These are phyloP conservation scores for Polyplosphaeria fusca DNA, from an alignment of 495 filamentous ascomycete genomes.

Conservation along the genomic window DNA sequence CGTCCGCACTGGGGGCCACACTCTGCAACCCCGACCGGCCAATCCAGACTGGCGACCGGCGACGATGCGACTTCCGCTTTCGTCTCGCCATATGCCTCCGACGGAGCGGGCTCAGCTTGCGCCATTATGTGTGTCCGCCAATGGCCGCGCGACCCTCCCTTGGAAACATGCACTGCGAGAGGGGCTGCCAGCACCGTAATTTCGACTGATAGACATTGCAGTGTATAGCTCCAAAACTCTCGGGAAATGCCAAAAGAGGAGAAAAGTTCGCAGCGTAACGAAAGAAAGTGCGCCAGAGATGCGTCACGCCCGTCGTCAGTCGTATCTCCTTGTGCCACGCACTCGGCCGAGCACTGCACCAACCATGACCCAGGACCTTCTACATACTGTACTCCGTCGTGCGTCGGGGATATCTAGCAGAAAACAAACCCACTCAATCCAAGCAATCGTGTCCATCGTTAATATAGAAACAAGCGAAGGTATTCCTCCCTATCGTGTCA, in stretches of 20 bases:
- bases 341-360: not conserved
- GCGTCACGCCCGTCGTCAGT: conserved; percentile 8
- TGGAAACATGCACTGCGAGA: not conserved
- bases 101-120: too few species aligned
- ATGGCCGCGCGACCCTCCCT: too few species aligned
- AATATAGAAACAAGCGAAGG: conserved; percentile 5
- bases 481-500: not conserved
- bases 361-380: not conserved
- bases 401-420: conserved; percentile 18
- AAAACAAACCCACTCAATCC: conserved; percentile 6
- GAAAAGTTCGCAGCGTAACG: not conserved
- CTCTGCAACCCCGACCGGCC: not conserved
- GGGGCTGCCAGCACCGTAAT: not conserved
- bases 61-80: not conserved
- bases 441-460: not conserved
- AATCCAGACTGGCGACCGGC: conserved; percentile 11
- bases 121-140: too few species aligned
- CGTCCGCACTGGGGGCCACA: not conserved
- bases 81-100: not conserved
- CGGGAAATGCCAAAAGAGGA: conserved; percentile 5
- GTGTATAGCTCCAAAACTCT: not conserved
- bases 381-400: not conserved
- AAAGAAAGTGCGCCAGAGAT: conserved; percentile 1
- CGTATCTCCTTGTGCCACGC: too few species aligned
- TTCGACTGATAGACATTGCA: not conserved